Evolutionary conservation across 441 rosid genomes (phyloP), one percentile per base, ranked within the genome.

Genomic region (Croton laevigatus): DNA sequence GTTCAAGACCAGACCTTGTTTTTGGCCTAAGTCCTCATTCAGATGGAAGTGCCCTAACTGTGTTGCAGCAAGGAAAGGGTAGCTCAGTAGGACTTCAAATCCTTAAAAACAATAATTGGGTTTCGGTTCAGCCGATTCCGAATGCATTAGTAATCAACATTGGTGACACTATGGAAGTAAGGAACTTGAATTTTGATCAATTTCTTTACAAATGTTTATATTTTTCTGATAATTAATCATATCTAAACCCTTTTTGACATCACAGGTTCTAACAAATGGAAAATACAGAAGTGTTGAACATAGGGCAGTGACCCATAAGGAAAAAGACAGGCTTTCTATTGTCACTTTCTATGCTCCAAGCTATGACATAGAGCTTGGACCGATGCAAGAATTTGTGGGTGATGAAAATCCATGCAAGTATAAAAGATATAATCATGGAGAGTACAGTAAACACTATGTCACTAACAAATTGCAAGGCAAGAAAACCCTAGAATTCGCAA

Each of bases 31-130:
- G 97, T 70, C 98, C 97, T 55, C 97, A 94, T 82, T 91, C 97
- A 40, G 97, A 94, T 81, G 98, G 98, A 52, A 94, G 98, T 83
- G 98, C 97, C 61, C 82, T 94, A 63, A 90, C 98, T 58, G 97
- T 91, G 45, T 79, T 94, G 79, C 98, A 91, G 78, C 98, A 94
- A 72, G 82, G 80, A 53, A 91, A 82, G 68, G 83, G 85, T 34
- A 77, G 88, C 80, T 79, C 87, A 49, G 91, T 78, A 16, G 97
- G 97, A 32, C 94, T 94, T 65, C 98, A 94, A 77, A 86, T 91
- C 78, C 89, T 94, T 34, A 94, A 91, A 48, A 86, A 86, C 74
- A 77, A 81, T 70, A 79, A 74, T 42, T 94, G 97, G 98, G 66
- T 85, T 36, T 84, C 93, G 45, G 86, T 90, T 68, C 84, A 79